Conservation (phyloP, 495 filamentous ascomycete genomes). For the Lasiosphaeriaceae sp. region DNA sequence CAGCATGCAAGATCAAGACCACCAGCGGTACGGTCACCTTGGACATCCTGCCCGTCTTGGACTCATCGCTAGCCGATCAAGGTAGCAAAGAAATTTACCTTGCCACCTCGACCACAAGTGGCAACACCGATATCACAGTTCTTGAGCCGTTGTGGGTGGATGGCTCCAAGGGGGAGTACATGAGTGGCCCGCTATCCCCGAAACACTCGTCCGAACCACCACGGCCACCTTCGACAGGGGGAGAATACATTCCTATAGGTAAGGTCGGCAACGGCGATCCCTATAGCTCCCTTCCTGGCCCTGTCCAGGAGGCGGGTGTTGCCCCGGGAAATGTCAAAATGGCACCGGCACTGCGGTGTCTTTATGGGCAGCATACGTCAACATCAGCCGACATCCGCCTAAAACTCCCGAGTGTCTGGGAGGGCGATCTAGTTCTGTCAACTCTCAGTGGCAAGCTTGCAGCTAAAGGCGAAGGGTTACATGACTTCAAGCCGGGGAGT, state of each 20-base stretch:
- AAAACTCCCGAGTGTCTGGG: conserved; percentile 37
- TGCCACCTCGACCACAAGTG: conserved; percentile 33
- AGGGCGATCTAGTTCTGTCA: conserved; percentile 30
- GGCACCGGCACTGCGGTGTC: conserved; percentile 16
- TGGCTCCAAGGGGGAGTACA: background rate
- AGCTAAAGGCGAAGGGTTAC: conserved; percentile 30
- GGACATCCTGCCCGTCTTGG: conserved; percentile 35
- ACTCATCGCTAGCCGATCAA: conserved; percentile 4
- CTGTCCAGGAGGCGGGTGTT: background rate
- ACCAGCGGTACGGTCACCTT: conserved; percentile 27
- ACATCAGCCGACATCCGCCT: conserved; percentile 34
- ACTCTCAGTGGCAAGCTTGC: conserved; percentile 27
- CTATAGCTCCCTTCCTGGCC: background rate
- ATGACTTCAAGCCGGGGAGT: conserved; percentile 21
- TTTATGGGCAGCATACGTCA: conserved; percentile 27
- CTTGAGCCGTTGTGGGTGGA: conserved; percentile 35
- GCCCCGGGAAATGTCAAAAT: background rate
- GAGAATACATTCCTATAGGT: background rate
- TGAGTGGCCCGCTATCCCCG: background rate
- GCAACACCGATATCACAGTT: conserved; percentile 22
- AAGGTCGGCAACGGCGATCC: background rate
- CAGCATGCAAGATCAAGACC: conserved; percentile 14
- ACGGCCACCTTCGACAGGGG: background rate
- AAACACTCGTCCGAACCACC: conserved; percentile 3
- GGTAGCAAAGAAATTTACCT: conserved; percentile 12